These are phyloP conservation scores for Cladophialophora chaetospira DNA, from an alignment of 2,329 filamentous ascomycete genomes.

Conservation along the genomic window DNA sequence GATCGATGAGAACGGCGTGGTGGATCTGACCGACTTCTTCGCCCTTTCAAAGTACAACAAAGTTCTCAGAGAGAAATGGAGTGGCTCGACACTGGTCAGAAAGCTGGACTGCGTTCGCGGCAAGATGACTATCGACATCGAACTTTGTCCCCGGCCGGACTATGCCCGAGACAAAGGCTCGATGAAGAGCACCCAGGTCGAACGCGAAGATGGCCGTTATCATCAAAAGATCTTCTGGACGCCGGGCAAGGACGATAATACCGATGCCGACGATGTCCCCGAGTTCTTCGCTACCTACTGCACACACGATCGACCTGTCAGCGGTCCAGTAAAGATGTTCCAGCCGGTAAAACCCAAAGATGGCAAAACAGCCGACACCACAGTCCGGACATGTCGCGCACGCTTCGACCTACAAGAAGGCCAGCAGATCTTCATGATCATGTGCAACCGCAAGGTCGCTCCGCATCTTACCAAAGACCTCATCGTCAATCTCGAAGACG, in stretches of 20 bases:
- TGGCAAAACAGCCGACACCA: background rate
- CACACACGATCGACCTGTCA: conserved; percentile 15
- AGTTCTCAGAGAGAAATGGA: conserved; percentile 37
- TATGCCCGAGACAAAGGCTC: conserved; percentile 67
- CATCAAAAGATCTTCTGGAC: conserved; percentile 22
- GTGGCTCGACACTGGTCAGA: conserved; percentile 57
- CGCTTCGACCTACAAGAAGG: conserved; percentile 27
- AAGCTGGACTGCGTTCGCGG: conserved; percentile 74
- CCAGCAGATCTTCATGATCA: conserved; percentile 27
- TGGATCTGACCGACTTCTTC: conserved; percentile 75
- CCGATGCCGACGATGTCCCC: conserved; percentile 11
- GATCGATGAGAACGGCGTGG: conserved; percentile 73
- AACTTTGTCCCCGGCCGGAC: conserved; percentile 72
- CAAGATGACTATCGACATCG: conserved; percentile 64
- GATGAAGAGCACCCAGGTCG: conserved; percentile 46
- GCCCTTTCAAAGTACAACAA: conserved; percentile 65
- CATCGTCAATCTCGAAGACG: conserved; percentile 54
- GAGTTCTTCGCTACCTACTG: conserved; percentile 27
- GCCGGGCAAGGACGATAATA: background rate
- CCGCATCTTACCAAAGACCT: conserved; percentile 26
- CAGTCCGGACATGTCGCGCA: conserved; percentile 7
- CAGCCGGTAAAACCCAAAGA: conserved; percentile 9
- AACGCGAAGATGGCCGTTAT: conserved; percentile 19
- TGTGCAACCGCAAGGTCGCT: conserved; percentile 22
- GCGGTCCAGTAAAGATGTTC: conserved; percentile 17